phyloP scores from a whole-genome alignment of 2,329 filamentous ascomycete species.

The Onygenales sp. region DNA sequence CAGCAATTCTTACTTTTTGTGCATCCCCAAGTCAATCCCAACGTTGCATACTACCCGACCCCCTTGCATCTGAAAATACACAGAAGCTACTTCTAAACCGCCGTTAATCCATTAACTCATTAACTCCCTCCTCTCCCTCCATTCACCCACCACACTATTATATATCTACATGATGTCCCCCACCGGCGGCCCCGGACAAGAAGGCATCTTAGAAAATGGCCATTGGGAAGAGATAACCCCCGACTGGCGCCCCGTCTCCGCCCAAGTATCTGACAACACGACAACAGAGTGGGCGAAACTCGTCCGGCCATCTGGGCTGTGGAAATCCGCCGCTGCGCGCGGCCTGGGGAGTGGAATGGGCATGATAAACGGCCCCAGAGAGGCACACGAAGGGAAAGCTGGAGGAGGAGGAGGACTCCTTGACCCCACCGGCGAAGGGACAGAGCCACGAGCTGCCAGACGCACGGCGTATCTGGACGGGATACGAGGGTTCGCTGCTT shows the following conservation, averaged over 20 bases:
- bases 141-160: neutral
- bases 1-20: no score
- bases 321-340: neutral
- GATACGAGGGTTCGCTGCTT: conserved; percentile 17
- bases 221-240: conserved; percentile 12
- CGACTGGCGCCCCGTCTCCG: neutral
- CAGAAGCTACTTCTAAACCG: neutral
- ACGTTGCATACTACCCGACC: no score
- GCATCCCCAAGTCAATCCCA: no score
- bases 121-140: neutral
- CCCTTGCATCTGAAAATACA: no score
- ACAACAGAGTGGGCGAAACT: conserved; percentile 12
- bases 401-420: neutral
- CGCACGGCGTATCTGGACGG: conserved; percentile 20
- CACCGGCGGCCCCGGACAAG: neutral
- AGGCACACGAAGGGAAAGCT: neutral
- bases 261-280: conserved; percentile 2
- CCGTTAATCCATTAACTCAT: neutral
- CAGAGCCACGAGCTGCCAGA: neutral
- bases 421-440: no score
- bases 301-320: conserved; percentile 10
- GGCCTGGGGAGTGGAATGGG: neutral
- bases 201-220: conserved; percentile 15
- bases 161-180: neutral
- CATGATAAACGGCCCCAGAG: neutral